Evolutionary conservation across 768 basidiomycete genomes (phyloP).

Genomic region (Termitomyces sp.): DNA sequence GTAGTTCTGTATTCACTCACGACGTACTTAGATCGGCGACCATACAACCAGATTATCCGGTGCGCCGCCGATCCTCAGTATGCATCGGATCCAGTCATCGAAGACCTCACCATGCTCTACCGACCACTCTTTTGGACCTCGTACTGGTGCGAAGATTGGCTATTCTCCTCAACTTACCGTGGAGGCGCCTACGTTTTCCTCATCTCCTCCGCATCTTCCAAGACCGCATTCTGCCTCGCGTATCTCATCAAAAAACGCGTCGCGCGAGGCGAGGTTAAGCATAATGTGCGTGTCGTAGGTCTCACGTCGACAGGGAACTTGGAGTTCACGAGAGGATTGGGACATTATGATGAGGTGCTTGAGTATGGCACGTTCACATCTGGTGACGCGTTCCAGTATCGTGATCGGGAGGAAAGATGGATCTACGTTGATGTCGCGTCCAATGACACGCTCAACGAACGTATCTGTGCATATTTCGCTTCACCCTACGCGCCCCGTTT

Average conservation of each 20-base stretch:
- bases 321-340: constrained; percentile 50
- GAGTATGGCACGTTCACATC: constrained; percentile 48
- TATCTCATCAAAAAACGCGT: constrained; percentile 53
- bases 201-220: constrained; percentile 69
- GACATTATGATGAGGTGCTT: constrained; percentile 55
- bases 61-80: constrained; percentile 58
- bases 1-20: not conserved
- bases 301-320: constrained; percentile 57
- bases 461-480: constrained; percentile 39
- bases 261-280: constrained; percentile 23
- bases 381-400: constrained; percentile 24
- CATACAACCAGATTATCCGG: constrained; percentile 66
- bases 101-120: constrained; percentile 71
- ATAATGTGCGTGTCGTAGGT: constrained; percentile 44
- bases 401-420: constrained; percentile 32
- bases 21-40: constrained; percentile 46
- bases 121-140: constrained; percentile 75
- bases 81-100: constrained; percentile 38
- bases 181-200: constrained; percentile 46
- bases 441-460: constrained; percentile 45
- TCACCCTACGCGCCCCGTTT: constrained; percentile 34
- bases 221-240: constrained; percentile 69
- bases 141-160: constrained; percentile 75
- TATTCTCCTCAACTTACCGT: constrained; percentile 48
- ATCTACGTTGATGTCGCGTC: constrained; percentile 67